Evolutionary conservation across 176 grass and related monocot species (phyloP).

Genomic region (Oryza glaberrima): DNA sequence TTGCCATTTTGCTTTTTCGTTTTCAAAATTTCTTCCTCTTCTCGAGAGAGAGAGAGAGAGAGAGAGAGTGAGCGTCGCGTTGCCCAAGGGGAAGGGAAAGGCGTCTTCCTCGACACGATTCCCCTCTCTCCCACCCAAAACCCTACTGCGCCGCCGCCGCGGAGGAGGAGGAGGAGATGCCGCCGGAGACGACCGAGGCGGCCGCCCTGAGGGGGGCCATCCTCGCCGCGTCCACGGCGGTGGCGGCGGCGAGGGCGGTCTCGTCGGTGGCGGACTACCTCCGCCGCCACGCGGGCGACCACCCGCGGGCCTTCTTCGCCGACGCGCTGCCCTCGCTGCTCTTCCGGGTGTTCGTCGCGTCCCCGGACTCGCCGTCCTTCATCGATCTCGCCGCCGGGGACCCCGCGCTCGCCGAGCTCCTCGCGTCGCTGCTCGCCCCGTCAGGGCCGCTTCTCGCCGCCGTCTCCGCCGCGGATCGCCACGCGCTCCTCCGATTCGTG

Average conservation of each 20-base stretch:
- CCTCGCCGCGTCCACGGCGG: conserved; percentile 43
- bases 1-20: not conserved
- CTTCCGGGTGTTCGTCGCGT: conserved; percentile 58
- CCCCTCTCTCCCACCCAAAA: conserved; percentile 26
- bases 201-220: conserved; percentile 47
- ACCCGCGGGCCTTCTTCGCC: conserved; percentile 76
- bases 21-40: conserved; percentile 28
- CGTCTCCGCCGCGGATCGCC: conserved; percentile 57
- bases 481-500: conserved; percentile 63
- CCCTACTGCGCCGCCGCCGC: not conserved
- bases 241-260: conserved; percentile 45
- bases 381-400: conserved; percentile 59
- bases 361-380: conserved; percentile 57
- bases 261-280: conserved; percentile 56
- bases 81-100: not conserved
- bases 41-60: too few species aligned
- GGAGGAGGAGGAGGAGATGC: conserved; percentile 33
- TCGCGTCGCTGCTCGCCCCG: conserved; percentile 62
- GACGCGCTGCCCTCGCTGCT: conserved; percentile 68
- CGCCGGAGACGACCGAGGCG: conserved; percentile 46
- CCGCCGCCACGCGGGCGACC: conserved; percentile 59
- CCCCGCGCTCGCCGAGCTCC: conserved; percentile 38
- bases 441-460: conserved; percentile 72
- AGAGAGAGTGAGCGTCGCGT: not conserved
- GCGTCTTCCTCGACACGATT: not conserved